These are phyloP conservation scores for Trametes meyenii DNA, from an alignment of 768 basidiomycete genomes.

Conservation along the genomic window DNA sequence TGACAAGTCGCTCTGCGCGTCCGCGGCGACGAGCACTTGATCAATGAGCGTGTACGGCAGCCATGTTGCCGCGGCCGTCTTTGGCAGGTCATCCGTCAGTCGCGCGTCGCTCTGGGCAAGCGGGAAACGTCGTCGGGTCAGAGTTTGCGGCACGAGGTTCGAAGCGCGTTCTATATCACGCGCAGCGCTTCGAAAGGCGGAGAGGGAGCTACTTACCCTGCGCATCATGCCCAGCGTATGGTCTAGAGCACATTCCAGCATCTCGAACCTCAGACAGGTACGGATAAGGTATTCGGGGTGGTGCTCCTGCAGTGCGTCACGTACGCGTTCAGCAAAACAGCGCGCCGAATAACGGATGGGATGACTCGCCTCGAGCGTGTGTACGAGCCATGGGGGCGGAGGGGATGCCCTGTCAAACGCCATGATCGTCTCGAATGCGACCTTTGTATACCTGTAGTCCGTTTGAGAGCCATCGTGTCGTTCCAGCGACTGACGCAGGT, in stretches of 20 bases:
- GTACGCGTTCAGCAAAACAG: background rate
- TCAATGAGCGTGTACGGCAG: slow-evolving; percentile 85
- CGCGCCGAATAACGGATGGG: slow-evolving; percentile 2
- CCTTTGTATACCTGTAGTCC: slow-evolving; percentile 77
- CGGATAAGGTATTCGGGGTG: slow-evolving; percentile 87
- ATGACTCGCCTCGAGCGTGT: slow-evolving; percentile 64
- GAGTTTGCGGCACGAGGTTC: background rate
- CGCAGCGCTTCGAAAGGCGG: slow-evolving; percentile 12
- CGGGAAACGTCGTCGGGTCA: background rate
- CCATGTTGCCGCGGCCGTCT: slow-evolving; percentile 68
- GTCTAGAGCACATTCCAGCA: slow-evolving; percentile 75
- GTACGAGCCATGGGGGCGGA: slow-evolving; percentile 85
- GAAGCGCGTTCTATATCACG: slow-evolving; percentile 5
- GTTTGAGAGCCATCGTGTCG: slow-evolving; percentile 74
- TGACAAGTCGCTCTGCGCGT: slow-evolving; percentile 53
- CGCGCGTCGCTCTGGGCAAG: slow-evolving; percentile 51
- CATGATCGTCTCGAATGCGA: slow-evolving; percentile 76
- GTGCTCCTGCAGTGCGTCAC: slow-evolving; percentile 47
- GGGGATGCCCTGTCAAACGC: slow-evolving; percentile 58
- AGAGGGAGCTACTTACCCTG: slow-evolving; percentile 52
- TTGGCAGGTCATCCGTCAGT: slow-evolving; percentile 54
- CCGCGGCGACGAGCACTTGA: slow-evolving; percentile 72
- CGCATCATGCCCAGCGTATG: slow-evolving; percentile 71
- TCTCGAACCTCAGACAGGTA: slow-evolving; percentile 75
- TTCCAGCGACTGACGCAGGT: slow-evolving; percentile 78